A percentile compares a stretch with the other conserved stretches of the same genome.
Conservation (phyloP, 106 monocot genomes). For the Posidonia australis region DNA sequence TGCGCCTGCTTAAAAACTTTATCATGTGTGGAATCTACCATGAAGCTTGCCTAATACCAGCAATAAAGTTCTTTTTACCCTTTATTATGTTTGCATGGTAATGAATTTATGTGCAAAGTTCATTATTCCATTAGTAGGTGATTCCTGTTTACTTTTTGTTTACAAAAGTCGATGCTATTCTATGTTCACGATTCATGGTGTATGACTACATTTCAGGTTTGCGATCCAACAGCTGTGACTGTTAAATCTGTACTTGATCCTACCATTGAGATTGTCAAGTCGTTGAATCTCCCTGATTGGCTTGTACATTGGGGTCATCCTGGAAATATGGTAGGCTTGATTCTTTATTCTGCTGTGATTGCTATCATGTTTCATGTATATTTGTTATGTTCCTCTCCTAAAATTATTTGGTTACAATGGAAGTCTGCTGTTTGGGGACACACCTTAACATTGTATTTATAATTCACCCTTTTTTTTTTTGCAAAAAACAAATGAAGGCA, state of each 20-base stretch:
- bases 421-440: no score
- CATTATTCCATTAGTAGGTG: background rate
- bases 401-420: no score
- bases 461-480: no score
- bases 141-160: background rate
- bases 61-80: no score
- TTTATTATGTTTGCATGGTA: no score
- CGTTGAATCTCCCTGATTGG: slow-evolving; percentile 74
- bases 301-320: slow-evolving; percentile 98
- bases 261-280: slow-evolving; percentile 72
- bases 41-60: no score
- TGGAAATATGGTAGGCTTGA: slow-evolving; percentile 62
- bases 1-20: no score
- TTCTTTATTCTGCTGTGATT: background rate
- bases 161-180: background rate
- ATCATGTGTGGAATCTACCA: no score
- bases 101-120: background rate
- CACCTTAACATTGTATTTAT: no score
- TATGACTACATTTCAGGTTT: background rate
- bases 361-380: no score
- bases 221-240: slow-evolving; percentile 32
- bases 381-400: no score
- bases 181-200: background rate
- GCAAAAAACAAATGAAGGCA: no score
- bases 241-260: slow-evolving; percentile 66